phyloP scores from a whole-genome alignment of 2,329 filamentous ascomycete species.

The Ceratocystis diversiconidia region DNA sequence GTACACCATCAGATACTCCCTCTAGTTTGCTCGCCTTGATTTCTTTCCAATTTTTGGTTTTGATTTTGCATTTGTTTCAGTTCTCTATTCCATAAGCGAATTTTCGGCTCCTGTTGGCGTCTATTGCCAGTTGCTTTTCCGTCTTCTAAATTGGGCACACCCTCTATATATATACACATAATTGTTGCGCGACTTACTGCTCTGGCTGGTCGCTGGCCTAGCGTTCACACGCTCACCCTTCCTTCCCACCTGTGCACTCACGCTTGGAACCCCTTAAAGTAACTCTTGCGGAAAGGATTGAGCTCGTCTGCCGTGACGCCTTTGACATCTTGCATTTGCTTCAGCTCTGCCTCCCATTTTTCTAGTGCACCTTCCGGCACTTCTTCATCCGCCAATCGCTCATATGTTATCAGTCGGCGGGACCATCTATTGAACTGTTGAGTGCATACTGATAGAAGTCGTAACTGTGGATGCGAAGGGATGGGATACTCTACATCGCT shows the following conservation, averaged over 20 bases:
- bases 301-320: constrained; percentile 44
- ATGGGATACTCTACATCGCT: constrained; percentile 62
- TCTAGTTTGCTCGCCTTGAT: constrained; percentile 12
- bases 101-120: constrained; percentile 6
- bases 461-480: constrained; percentile 61
- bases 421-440: constrained; percentile 93
- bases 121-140: constrained; percentile 3
- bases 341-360: constrained; percentile 20
- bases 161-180: neutral
- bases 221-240: constrained; percentile 6
- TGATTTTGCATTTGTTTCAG: neutral
- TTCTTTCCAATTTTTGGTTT: constrained; percentile 1
- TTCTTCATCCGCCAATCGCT: constrained; percentile 47
- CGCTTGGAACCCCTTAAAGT: constrained; percentile 41
- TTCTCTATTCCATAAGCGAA: neutral
- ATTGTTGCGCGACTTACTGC: no score
- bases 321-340: constrained; percentile 22
- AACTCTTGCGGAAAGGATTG: constrained; percentile 45
- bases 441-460: constrained; percentile 60
- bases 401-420: constrained; percentile 74
- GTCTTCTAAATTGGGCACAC: neutral
- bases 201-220: neutral
- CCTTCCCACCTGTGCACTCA: constrained; percentile 19
- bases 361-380: constrained; percentile 34
- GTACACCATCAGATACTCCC: neutral